Conservation (phyloP, 2,329 filamentous ascomycete genomes). For the Tympanopsis confertula region DNA sequence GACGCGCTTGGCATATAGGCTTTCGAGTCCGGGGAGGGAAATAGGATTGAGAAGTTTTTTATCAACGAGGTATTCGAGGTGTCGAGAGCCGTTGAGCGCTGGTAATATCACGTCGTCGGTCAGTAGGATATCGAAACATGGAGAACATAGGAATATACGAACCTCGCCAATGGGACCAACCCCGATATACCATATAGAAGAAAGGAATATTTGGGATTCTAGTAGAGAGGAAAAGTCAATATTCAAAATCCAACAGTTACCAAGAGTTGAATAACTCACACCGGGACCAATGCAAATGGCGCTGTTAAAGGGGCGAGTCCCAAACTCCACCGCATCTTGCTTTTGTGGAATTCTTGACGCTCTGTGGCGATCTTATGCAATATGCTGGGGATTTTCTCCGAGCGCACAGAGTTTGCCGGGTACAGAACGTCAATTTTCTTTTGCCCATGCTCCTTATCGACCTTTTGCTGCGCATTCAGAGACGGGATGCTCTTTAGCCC, state of each 20-base stretch:
- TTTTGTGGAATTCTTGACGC: neutral
- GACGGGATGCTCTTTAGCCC: constrained; percentile 1
- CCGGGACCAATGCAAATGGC: neutral
- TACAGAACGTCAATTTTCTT: neutral
- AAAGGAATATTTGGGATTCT: neutral
- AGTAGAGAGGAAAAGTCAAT: neutral
- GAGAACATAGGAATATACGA: neutral
- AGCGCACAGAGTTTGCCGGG: neutral
- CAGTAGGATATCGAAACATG: neutral
- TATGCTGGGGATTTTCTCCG: neutral
- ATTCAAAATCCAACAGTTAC: neutral
- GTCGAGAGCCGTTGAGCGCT: neutral
- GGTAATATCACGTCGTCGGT: neutral
- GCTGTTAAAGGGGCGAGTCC: neutral
- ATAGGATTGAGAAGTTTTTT: neutral
- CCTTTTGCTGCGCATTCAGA: neutral
- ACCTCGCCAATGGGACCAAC: constrained; percentile 1
- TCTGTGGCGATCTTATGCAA: neutral
- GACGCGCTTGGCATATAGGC: neutral
- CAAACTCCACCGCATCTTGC: constrained; percentile 1
- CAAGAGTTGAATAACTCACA: neutral
- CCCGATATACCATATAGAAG: neutral
- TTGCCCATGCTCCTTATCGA: neutral
- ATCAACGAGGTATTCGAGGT: neutral
- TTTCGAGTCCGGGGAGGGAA: neutral